These are phyloP conservation scores for Eimeria nieschulzi DNA, from an alignment of 169 alveolate species.

Conservation along the genomic window DNA sequence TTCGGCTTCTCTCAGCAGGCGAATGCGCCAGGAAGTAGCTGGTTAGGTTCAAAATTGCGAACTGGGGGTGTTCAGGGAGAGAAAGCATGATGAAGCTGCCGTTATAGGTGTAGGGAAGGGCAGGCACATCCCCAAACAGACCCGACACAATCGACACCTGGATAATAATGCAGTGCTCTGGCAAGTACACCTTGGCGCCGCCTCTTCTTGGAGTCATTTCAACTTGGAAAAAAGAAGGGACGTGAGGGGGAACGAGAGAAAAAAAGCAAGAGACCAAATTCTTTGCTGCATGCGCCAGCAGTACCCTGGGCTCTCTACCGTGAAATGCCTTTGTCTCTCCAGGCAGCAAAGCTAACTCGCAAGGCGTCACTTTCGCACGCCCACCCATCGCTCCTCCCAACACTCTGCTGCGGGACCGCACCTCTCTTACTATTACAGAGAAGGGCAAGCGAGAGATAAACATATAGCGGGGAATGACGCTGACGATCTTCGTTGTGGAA, in stretches of 20 bases:
- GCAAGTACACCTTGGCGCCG: slow-evolving; percentile 20
- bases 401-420: slow-evolving; percentile 43
- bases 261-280: slow-evolving; percentile 73
- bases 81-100: slow-evolving; percentile 85
- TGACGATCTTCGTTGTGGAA: slow-evolving; percentile 84
- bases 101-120: slow-evolving; percentile 86
- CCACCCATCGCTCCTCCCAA: slow-evolving; percentile 55
- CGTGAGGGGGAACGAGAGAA: slow-evolving; percentile 82
- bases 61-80: slow-evolving; percentile 84
- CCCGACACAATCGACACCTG: slow-evolving; percentile 86
- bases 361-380: slow-evolving; percentile 43
- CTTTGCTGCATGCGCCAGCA: slow-evolving; percentile 21
- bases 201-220: slow-evolving; percentile 70
- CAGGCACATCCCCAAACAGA: slow-evolving; percentile 83
- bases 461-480: slow-evolving; percentile 84
- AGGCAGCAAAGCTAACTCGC: slow-evolving; percentile 48
- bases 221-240: slow-evolving; percentile 83
- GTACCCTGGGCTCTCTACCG: slow-evolving; percentile 52
- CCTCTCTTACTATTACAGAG: slow-evolving; percentile 79
- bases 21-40: slow-evolving; percentile 82
- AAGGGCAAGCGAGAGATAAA: slow-evolving; percentile 84
- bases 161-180: slow-evolving; percentile 75
- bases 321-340: slow-evolving; percentile 74
- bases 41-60: slow-evolving; percentile 85
- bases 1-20: slow-evolving; percentile 63